phyloP scores from a whole-genome alignment of 2,329 filamentous ascomycete genomes.

The Gyromitra esculenta region DNA sequence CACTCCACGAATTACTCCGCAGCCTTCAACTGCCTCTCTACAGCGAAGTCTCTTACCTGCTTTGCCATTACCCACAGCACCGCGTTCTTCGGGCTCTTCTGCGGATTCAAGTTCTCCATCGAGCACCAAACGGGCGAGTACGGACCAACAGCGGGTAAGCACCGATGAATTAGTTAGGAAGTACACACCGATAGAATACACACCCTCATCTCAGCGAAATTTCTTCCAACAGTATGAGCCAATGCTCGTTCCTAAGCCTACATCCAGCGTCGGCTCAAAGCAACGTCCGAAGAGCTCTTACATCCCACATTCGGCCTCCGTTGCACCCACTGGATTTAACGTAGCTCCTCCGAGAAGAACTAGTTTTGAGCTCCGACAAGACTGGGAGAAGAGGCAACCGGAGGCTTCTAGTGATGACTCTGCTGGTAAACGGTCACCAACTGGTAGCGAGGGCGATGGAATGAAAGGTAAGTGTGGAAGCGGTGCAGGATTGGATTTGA shows the following conservation, averaged over 20 bases:
- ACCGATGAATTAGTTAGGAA: conserved; percentile 51
- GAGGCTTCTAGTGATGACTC: conserved; percentile 24
- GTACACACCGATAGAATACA: conserved; percentile 70
- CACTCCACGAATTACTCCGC: conserved; percentile 44
- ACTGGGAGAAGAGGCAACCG: conserved; percentile 41
- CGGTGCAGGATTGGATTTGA: conserved; percentile 62
- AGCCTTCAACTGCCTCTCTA: conserved; percentile 43
- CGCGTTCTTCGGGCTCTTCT: conserved; percentile 41
- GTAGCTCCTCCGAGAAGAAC: conserved; percentile 49
- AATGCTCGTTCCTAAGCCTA: conserved; percentile 58
- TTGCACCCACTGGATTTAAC: conserved; percentile 37
- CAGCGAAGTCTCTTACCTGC: conserved; percentile 45
- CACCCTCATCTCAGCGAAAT: conserved; percentile 71
- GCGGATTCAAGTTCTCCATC: conserved; percentile 24
- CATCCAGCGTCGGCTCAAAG: conserved; percentile 45
- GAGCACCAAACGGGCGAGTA: conserved; percentile 28
- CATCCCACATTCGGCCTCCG: conserved; percentile 40
- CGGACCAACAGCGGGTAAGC: conserved; percentile 22
- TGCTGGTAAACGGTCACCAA: conserved; percentile 34
- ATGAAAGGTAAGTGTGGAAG: conserved; percentile 56
- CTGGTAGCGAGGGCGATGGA: conserved; percentile 36
- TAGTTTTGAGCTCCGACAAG: conserved; percentile 44
- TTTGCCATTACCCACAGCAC: conserved; percentile 29
- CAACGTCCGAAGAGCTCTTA: conserved; percentile 57
- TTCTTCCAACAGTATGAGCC: conserved; percentile 67